Evolutionary conservation across 1,284 basidiomycete genomes (phyloP).

Genomic region (Erythrobasidium hasegawianum): DNA sequence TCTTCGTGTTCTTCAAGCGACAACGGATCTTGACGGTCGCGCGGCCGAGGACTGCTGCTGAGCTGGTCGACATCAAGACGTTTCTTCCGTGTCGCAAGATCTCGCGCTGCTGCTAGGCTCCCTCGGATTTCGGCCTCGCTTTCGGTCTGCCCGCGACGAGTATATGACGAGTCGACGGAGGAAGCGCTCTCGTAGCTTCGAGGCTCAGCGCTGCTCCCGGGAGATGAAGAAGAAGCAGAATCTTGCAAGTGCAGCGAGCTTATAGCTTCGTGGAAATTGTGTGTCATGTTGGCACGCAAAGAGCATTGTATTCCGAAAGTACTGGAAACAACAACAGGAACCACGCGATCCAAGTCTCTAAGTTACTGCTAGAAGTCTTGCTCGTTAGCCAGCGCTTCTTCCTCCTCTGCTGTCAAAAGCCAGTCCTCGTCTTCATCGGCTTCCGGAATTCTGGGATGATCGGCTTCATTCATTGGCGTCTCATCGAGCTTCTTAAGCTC

Average conservation of each 20-base stretch:
- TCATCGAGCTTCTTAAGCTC: conserved; percentile 14
- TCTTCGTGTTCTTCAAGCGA: neutral
- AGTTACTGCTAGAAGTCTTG: conserved; percentile 6
- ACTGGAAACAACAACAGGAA: too few relatives aligned
- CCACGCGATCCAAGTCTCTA: too few relatives aligned
- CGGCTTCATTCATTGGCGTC: neutral
- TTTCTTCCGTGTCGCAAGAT: conserved; percentile 26
- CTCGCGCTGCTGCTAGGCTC: conserved; percentile 28
- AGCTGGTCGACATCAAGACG: conserved; percentile 19
- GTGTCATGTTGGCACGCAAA: conserved; percentile 9
- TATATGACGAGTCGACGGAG: conserved; percentile 30
- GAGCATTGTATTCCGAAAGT: too few relatives aligned
- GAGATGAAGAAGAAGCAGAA: too few relatives aligned
- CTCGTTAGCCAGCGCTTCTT: conserved; percentile 9
- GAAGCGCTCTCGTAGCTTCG: conserved; percentile 21
- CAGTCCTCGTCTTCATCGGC: conserved; percentile 13
- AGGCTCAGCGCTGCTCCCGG: conserved; percentile 3
- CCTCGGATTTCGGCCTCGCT: conserved; percentile 21
- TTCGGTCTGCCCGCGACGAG: conserved; percentile 32
- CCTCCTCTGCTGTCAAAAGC: conserved; percentile 18
- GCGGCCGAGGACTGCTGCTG: conserved; percentile 26
- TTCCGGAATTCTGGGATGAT: neutral
- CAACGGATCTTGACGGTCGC: conserved; percentile 2
- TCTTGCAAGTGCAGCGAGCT: conserved; percentile 16
- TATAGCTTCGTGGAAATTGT: conserved; percentile 23